Conservation (phyloP, 2,329 filamentous ascomycete genomes). For the Aspergillus ustus region DNA sequence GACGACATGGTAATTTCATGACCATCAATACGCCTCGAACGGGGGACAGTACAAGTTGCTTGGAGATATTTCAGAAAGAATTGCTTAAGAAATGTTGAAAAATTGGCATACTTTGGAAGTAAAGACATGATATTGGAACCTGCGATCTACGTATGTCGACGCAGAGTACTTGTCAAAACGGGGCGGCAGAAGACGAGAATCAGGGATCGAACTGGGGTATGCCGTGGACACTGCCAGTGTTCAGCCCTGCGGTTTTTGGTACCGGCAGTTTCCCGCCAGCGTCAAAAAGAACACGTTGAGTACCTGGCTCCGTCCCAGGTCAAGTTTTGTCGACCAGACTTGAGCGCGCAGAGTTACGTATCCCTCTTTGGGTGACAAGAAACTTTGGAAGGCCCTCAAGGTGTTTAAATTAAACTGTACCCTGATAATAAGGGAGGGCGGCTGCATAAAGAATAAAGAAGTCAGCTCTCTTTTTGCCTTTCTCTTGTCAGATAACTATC, state of each 20-base stretch:
- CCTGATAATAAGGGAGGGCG: no score
- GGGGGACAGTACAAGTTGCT: no score
- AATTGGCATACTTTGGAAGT: background rate
- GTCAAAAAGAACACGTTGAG: constrained; percentile 34
- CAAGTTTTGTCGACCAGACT: background rate
- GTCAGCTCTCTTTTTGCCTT: background rate
- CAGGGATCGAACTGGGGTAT: constrained; percentile 5
- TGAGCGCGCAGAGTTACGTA: background rate
- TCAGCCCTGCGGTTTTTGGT: constrained; percentile 26
- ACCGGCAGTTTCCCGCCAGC: constrained; percentile 18
- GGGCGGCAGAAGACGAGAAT: background rate
- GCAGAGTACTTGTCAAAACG: background rate
- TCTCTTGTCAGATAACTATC: background rate
- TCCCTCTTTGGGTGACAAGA: background rate
- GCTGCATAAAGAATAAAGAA: background rate
- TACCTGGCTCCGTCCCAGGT: constrained; percentile 4
- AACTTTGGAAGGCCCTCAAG: background rate
- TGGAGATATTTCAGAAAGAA: background rate
- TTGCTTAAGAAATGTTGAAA: background rate
- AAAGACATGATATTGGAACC: background rate
- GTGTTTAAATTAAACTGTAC: background rate
- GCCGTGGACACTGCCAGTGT: constrained; percentile 17
- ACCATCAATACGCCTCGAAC: background rate
- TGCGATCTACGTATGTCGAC: background rate
- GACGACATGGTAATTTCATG: constrained; percentile 6